Percentiles rank a stretch among this genome's conserved stretches.
Conservation (phyloP, 2,329 filamentous ascomycete species). For the Cladosporium sphaerospermum region DNA sequence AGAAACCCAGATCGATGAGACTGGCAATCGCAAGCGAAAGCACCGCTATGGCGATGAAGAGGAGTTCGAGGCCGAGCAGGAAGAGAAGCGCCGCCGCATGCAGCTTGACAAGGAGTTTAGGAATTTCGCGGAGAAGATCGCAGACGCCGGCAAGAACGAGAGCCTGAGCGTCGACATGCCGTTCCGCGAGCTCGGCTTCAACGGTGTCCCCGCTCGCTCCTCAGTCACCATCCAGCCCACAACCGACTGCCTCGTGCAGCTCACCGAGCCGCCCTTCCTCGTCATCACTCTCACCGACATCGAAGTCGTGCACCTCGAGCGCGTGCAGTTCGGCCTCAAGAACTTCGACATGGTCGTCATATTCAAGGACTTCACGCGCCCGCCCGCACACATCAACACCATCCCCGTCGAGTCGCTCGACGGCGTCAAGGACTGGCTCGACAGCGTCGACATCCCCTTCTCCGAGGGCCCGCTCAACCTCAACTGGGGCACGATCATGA, state of each 20-base stretch:
- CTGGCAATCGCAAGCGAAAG: constrained; percentile 94
- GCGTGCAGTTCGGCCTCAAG: constrained; percentile 92
- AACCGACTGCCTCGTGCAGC: constrained; percentile 92
- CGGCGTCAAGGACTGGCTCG: constrained; percentile 94
- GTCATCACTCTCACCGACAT: constrained; percentile 94
- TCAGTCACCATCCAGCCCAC: constrained; percentile 95
- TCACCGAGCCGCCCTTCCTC: constrained; percentile 95
- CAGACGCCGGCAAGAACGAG: constrained; percentile 87
- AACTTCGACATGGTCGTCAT: constrained; percentile 99
- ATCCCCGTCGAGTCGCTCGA: constrained; percentile 94
- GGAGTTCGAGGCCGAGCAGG: constrained; percentile 96
- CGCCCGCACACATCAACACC: constrained; percentile 92
- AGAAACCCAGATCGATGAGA: constrained; percentile 98
- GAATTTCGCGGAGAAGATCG: constrained; percentile 93
- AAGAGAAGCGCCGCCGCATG: constrained; percentile 84
- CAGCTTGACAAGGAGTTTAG: constrained; percentile 95
- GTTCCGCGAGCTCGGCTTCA: constrained; percentile 92
- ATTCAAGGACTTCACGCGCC: constrained; percentile 92
- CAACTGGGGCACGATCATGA: constrained; percentile 99
- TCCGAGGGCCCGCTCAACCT: constrained; percentile 93
- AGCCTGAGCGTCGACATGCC: constrained; percentile 92
- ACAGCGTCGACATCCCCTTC: constrained; percentile 90
- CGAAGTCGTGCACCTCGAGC: constrained; percentile 90
- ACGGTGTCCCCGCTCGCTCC: constrained; percentile 89
- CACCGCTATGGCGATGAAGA: constrained; percentile 97